Conservation (phyloP, 2,329 filamentous ascomycete genomes). For the Pezicula carpinea region DNA sequence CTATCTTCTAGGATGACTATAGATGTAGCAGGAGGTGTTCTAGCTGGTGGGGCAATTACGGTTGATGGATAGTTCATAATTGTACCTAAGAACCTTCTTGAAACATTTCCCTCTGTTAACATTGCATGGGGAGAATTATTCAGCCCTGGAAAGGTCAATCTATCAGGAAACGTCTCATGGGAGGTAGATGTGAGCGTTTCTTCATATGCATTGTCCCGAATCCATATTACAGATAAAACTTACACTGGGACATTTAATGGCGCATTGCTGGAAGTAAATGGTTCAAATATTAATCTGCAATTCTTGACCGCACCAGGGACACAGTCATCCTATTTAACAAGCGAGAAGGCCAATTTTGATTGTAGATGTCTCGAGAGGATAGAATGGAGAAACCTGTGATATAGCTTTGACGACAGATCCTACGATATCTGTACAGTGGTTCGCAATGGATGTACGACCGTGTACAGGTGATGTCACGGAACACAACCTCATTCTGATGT, state of each 20-base stretch:
- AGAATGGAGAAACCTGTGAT: constrained; percentile 30
- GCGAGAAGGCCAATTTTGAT: constrained; percentile 38
- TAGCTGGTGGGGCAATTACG: constrained; percentile 17
- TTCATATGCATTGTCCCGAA: constrained; percentile 6
- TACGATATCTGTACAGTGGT: constrained; percentile 30
- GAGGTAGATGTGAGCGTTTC: constrained; percentile 10
- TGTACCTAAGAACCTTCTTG: constrained; percentile 15
- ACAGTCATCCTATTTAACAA: constrained; percentile 34
- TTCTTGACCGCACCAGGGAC: constrained; percentile 27
- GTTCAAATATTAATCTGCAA: constrained; percentile 34
- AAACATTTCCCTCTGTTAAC: constrained; percentile 18
- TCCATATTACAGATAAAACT: constrained; percentile 3
- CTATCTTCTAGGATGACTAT: no score
- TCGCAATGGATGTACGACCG: constrained; percentile 36
- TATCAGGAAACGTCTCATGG: constrained; percentile 9
- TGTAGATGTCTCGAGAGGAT: constrained; percentile 29
- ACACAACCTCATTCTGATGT: constrained; percentile 29
- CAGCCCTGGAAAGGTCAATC: constrained; percentile 8
- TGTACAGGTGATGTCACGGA: constrained; percentile 36
- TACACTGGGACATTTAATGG: constrained; percentile 10
- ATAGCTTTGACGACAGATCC: constrained; percentile 31
- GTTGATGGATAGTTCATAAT: constrained; percentile 14
- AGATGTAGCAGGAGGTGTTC: neutral
- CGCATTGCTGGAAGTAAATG: constrained; percentile 31
- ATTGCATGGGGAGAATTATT: constrained; percentile 20